Percentiles rank a stretch among this genome's conserved stretches.
Conservation (phyloP, 2,329 filamentous ascomycete species). For the Colletotrichum endophyticum region DNA sequence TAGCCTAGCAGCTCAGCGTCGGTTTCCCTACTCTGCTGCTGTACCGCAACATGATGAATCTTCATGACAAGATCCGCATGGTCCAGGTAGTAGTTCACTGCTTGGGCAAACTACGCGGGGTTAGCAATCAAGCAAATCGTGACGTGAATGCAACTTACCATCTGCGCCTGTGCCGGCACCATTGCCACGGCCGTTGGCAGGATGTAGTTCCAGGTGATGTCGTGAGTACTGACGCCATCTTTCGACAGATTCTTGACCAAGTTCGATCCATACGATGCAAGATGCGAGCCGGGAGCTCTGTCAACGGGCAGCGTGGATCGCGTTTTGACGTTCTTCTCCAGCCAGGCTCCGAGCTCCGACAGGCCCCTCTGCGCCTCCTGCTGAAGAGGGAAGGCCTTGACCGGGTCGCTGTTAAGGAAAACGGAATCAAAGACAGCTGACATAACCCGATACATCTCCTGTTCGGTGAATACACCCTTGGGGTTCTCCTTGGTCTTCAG, state of each 20-base stretch:
- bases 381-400: slow-evolving; percentile 68
- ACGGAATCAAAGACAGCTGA: slow-evolving; percentile 69
- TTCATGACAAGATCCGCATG: slow-evolving; percentile 62
- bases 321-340: slow-evolving; percentile 67
- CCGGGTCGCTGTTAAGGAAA: slow-evolving; percentile 70
- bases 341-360: slow-evolving; percentile 61
- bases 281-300: slow-evolving; percentile 44
- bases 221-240: slow-evolving; percentile 63
- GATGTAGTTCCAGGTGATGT: slow-evolving; percentile 75
- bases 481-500: slow-evolving; percentile 67
- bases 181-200: slow-evolving; percentile 70
- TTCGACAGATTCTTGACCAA: slow-evolving; percentile 71
- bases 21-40: slow-evolving; percentile 58
- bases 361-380: slow-evolving; percentile 62
- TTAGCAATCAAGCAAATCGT: slow-evolving; percentile 19
- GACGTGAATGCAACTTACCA: slow-evolving; percentile 47
- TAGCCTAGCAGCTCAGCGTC: slow-evolving; percentile 72
- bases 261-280: slow-evolving; percentile 69
- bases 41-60: slow-evolving; percentile 63
- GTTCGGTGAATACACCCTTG: slow-evolving; percentile 60
- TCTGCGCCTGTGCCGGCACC: slow-evolving; percentile 73
- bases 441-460: slow-evolving; percentile 66
- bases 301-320: slow-evolving; percentile 53
- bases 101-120: slow-evolving; percentile 66
- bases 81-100: slow-evolving; percentile 75